These are phyloP conservation scores for Apiospora rasikravindrae DNA, from an alignment of 2,329 filamentous ascomycete species.

Conservation along the genomic window DNA sequence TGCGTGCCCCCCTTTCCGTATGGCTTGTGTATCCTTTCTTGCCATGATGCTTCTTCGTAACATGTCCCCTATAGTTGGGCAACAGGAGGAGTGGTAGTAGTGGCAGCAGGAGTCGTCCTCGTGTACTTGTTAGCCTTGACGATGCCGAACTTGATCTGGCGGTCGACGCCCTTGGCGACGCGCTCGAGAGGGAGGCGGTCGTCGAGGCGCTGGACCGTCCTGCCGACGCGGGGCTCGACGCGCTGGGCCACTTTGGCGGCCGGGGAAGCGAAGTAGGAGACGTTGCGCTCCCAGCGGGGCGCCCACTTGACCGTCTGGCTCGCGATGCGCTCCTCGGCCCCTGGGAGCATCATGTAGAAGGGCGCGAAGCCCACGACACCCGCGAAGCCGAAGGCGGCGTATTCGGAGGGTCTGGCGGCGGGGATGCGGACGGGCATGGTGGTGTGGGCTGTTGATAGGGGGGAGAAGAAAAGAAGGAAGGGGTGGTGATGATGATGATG, in stretches of 20 bases:
- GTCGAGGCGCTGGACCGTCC: conserved; percentile 52
- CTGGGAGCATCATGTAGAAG: conserved; percentile 62
- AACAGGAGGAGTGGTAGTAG: neutral
- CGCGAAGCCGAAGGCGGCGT: conserved; percentile 58
- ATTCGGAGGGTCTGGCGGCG: conserved; percentile 52
- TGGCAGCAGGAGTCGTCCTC: neutral
- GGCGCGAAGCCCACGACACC: conserved; percentile 60
- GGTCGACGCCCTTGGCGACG: conserved; percentile 55
- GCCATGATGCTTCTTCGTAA: neutral
- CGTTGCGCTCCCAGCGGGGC: conserved; percentile 63
- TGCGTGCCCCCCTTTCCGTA: neutral
- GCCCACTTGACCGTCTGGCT: conserved; percentile 63
- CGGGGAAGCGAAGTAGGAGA: conserved; percentile 57
- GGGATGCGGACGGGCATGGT: conserved; percentile 60
- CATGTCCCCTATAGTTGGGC: neutral
- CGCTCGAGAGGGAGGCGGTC: conserved; percentile 54
- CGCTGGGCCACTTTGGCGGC: conserved; percentile 53
- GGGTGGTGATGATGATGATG: conserved; percentile 26
- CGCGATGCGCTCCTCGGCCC: conserved; percentile 59
- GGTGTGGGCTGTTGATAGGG: conserved; percentile 17
- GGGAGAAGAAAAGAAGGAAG: conserved; percentile 22
- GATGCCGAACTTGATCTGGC: conserved; percentile 53
- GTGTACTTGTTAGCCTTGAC: conserved; percentile 33
- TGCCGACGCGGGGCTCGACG: conserved; percentile 53
- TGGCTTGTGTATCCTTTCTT: neutral